Conservation (phyloP, 2,329 filamentous ascomycete genomes). For the Pezicula carpinea region DNA sequence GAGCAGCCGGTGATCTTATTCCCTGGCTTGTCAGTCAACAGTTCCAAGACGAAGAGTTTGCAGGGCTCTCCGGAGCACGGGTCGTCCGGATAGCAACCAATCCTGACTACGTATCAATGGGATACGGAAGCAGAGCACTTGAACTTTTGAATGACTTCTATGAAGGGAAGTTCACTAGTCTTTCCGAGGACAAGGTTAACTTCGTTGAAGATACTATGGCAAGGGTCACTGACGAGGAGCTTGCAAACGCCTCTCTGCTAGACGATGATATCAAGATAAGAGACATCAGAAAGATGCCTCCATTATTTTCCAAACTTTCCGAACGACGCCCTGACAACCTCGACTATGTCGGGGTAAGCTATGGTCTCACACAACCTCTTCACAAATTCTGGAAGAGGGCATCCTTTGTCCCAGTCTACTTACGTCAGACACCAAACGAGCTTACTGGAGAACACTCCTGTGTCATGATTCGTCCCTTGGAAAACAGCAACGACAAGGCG, state of each 20-base stretch:
- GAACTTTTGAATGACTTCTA: slow-evolving; percentile 89
- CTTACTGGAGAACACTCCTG: slow-evolving; percentile 96
- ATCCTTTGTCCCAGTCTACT: slow-evolving; percentile 82
- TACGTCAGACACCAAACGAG: slow-evolving; percentile 93
- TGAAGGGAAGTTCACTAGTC: slow-evolving; percentile 81
- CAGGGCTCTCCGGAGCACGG: slow-evolving; percentile 83
- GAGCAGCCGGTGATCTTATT: slow-evolving; percentile 88
- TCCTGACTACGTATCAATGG: slow-evolving; percentile 87
- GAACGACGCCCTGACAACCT: slow-evolving; percentile 76
- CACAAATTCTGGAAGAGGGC: slow-evolving; percentile 97
- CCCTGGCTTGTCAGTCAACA: slow-evolving; percentile 98
- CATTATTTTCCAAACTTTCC: slow-evolving; percentile 81
- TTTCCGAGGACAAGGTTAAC: slow-evolving; percentile 66
- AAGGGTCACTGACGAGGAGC: slow-evolving; percentile 76
- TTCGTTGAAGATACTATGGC: slow-evolving; percentile 58
- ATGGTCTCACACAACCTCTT: slow-evolving; percentile 79
- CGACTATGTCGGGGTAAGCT: slow-evolving; percentile 94
- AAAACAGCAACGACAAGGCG: slow-evolving; percentile 60
- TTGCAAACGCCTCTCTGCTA: slow-evolving; percentile 70
- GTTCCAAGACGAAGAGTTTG: slow-evolving; percentile 97
- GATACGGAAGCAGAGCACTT: slow-evolving; percentile 86
- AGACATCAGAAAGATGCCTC: slow-evolving; percentile 87
- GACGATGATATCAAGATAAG: slow-evolving; percentile 86
- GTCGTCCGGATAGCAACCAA: slow-evolving; percentile 95
- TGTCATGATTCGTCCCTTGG: slow-evolving; percentile 87